These are phyloP conservation scores for Orbilia ellipsospora DNA, from an alignment of 2,329 filamentous ascomycete species.

Conservation along the genomic window DNA sequence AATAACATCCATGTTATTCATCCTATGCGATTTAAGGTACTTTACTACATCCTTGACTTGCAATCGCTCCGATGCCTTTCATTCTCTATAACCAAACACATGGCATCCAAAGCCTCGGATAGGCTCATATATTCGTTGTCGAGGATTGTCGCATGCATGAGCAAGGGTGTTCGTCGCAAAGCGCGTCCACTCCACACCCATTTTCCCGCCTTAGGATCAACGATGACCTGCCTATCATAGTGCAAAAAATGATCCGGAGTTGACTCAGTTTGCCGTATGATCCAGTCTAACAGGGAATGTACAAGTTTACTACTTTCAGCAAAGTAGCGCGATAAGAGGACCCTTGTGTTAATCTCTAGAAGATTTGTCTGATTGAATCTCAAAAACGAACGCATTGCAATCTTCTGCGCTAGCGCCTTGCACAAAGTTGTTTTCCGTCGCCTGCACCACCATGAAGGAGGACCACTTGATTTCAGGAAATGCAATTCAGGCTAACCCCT, in stretches of 20 bases:
- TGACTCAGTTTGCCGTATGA: constrained; percentile 43
- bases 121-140: constrained; percentile 42
- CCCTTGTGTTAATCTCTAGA: constrained; percentile 58
- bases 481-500: constrained; percentile 57
- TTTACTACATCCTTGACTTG: constrained; percentile 8
- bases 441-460: constrained; percentile 58
- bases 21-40: too few species aligned
- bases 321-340: constrained; percentile 58
- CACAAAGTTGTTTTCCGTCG: constrained; percentile 58
- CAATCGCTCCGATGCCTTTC: constrained; percentile 27
- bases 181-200: constrained; percentile 54
- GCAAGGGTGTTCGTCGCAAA: constrained; percentile 57
- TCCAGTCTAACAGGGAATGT: constrained; percentile 58
- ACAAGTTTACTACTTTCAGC: constrained; percentile 58
- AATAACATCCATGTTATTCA: too few species aligned
- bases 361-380: constrained; percentile 56
- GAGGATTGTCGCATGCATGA: constrained; percentile 57
- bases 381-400: constrained; percentile 58
- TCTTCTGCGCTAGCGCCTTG: constrained; percentile 58
- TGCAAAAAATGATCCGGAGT: constrained; percentile 37
- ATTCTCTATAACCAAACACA: constrained; percentile 39
- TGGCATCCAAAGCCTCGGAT: constrained; percentile 36
- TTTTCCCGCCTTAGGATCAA: neutral
- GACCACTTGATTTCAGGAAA: constrained; percentile 58
- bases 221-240: constrained; percentile 41